These are phyloP conservation scores for Coemansia asiatica DNA, from an alignment of 192 early-diverging fungal genomes.

Conservation along the genomic window DNA sequence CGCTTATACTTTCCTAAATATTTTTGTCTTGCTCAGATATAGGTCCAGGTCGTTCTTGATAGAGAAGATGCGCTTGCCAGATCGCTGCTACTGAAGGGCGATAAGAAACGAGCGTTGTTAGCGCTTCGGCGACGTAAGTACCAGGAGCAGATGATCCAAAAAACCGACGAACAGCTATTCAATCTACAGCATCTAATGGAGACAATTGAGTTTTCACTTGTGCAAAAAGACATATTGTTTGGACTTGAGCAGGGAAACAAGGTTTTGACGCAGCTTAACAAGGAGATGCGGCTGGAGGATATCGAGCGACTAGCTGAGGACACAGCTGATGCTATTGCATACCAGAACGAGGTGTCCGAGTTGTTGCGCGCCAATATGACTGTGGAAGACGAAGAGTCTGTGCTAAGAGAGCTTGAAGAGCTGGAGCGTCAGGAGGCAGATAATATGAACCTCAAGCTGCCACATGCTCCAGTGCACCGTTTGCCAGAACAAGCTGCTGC, in stretches of 20 bases:
- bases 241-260: conserved; percentile 83
- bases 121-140: conserved; percentile 96
- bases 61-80: conserved; percentile 81
- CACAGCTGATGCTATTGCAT: conserved; percentile 92
- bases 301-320: conserved; percentile 95
- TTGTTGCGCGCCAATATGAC: conserved; percentile 73
- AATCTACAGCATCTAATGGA: conserved; percentile 86
- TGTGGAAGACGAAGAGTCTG: conserved; percentile 83
- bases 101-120: conserved; percentile 80
- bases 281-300: conserved; percentile 82
- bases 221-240: conserved; percentile 87
- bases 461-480: conserved; percentile 26
- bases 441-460: conserved; percentile 25
- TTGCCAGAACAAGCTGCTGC: conserved; percentile 14
- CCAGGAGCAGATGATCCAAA: conserved; percentile 82
- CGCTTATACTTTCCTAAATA: no score
- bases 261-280: conserved; percentile 74
- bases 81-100: conserved; percentile 66
- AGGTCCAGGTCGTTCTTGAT: conserved; percentile 80
- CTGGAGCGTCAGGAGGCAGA: conserved; percentile 54
- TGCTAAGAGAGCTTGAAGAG: conserved; percentile 75
- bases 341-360: conserved; percentile 81
- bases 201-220: conserved; percentile 88
- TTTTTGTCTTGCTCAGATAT: not conserved
- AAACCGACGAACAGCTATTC: conserved; percentile 84